These are phyloP conservation scores for Plantago major DNA, from an alignment of 257 asterid species.

Conservation along the genomic window DNA sequence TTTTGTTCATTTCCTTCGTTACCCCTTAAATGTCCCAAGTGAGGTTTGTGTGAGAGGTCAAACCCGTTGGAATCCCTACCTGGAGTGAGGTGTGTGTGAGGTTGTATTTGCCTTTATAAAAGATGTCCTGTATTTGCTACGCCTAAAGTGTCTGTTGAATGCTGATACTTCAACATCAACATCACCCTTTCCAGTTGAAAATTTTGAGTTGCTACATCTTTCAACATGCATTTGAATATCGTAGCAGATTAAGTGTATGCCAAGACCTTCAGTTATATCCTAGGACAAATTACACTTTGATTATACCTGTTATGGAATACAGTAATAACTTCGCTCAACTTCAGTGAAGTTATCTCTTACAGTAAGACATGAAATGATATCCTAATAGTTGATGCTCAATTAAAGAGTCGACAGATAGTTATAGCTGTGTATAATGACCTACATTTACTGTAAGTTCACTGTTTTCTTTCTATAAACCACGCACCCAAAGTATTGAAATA, in stretches of 20 bases:
- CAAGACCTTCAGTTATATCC: neutral
- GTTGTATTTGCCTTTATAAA: neutral
- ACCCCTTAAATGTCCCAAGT: no score
- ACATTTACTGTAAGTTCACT: no score
- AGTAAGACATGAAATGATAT: slow-evolving; percentile 12
- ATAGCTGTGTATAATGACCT: no score
- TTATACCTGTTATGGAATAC: neutral
- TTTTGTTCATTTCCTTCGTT: no score
- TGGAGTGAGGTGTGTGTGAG: no score
- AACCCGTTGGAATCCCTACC: no score
- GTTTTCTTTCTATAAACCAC: no score
- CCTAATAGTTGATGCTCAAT: neutral
- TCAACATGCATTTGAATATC: neutral
- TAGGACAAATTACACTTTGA: neutral
- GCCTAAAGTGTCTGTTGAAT: neutral
- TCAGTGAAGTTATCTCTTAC: neutral
- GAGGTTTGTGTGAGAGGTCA: no score
- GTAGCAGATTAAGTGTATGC: no score
- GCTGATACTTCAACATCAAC: neutral
- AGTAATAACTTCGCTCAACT: slow-evolving; percentile 1
- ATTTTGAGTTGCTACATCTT: neutral
- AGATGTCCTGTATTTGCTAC: neutral
- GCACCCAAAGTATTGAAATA: no score
- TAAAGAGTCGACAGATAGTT: slow-evolving; percentile 6
- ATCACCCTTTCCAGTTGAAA: no score